Conservation (phyloP, 768 basidiomycete genomes). For the Kwoniella shandongensis region DNA sequence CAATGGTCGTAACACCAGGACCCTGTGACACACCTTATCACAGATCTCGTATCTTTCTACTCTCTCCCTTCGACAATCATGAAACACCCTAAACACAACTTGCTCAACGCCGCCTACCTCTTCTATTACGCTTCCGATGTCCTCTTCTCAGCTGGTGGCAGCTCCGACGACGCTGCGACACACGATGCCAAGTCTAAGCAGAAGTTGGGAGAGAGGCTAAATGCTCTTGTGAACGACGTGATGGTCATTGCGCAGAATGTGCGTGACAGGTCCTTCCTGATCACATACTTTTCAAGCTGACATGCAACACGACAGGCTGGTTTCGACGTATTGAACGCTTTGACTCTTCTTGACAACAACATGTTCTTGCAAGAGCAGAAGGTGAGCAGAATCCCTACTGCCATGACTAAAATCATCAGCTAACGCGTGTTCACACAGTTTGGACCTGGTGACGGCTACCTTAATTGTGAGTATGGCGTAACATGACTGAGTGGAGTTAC, state of each 20-base stretch:
- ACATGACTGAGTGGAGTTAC: too few species aligned
- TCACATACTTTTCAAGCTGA: conserved; percentile 1
- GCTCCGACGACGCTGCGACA: conserved; percentile 57
- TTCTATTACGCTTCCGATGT: conserved; percentile 89
- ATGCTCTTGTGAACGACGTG: conserved; percentile 73
- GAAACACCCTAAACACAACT: conserved; percentile 65
- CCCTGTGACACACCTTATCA: conserved; percentile 75
- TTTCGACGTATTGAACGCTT: conserved; percentile 94
- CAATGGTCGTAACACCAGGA: conserved; percentile 64
- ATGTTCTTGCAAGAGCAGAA: conserved; percentile 77
- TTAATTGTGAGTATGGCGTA: conserved; percentile 65
- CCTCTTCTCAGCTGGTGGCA: conserved; percentile 58
- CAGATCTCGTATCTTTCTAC: conserved; percentile 97
- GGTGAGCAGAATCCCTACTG: conserved; percentile 55
- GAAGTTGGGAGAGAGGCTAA: conserved; percentile 67
- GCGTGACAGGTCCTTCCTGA: conserved; percentile 24
- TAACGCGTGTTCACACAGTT: conserved; percentile 61
- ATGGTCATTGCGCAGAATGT: conserved; percentile 72
- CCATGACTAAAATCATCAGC: neutral
- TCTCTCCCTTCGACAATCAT: conserved; percentile 93
- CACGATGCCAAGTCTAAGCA: conserved; percentile 60
- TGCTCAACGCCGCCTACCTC: conserved; percentile 89
- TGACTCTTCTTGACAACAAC: conserved; percentile 93
- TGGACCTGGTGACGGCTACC: conserved; percentile 83
- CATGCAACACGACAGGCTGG: conserved; percentile 65